Conservation (phyloP, 805 yeast species). For the Cyberlindnera lachancei region DNA sequence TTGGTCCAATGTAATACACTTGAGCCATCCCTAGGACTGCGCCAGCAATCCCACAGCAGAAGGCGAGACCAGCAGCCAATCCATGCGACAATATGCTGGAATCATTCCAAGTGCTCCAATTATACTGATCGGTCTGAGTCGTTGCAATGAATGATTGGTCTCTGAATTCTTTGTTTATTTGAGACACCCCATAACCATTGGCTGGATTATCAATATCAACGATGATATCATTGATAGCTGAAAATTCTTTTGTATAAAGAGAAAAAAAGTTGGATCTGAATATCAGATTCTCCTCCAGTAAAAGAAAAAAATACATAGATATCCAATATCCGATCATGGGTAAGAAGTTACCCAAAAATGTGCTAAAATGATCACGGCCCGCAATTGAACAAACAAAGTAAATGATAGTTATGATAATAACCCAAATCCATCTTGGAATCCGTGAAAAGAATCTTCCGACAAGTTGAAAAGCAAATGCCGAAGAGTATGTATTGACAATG, state of each 20-base stretch:
- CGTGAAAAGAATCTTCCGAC: constrained; percentile 43
- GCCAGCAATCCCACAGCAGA: constrained; percentile 68
- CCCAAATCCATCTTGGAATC: constrained; percentile 75
- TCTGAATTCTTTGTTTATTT: no score
- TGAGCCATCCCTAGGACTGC: constrained; percentile 87
- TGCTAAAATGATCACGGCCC: constrained; percentile 68
- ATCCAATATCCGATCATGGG: constrained; percentile 95
- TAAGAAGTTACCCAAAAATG: constrained; percentile 68
- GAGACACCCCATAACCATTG: constrained; percentile 12
- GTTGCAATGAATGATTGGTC: no score
- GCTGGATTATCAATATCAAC: constrained; percentile 4
- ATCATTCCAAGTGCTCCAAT: constrained; percentile 71
- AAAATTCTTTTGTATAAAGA: constrained; percentile 35
- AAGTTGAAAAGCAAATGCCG: constrained; percentile 70
- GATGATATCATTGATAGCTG: constrained; percentile 18
- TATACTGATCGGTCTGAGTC: no score
- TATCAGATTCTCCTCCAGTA: constrained; percentile 64
- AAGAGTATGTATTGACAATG: constrained; percentile 71
- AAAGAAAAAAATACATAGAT: constrained; percentile 62
- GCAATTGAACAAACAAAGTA: constrained; percentile 67
- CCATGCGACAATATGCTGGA: constrained; percentile 55
- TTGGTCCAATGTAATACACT: constrained; percentile 72
- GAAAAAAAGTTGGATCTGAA: constrained; percentile 48
- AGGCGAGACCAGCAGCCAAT: constrained; percentile 60
- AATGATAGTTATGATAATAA: constrained; percentile 51